These are phyloP conservation scores for Gynandropsis gynandra DNA, from an alignment of 345 rosid species.

Conservation along the genomic window DNA sequence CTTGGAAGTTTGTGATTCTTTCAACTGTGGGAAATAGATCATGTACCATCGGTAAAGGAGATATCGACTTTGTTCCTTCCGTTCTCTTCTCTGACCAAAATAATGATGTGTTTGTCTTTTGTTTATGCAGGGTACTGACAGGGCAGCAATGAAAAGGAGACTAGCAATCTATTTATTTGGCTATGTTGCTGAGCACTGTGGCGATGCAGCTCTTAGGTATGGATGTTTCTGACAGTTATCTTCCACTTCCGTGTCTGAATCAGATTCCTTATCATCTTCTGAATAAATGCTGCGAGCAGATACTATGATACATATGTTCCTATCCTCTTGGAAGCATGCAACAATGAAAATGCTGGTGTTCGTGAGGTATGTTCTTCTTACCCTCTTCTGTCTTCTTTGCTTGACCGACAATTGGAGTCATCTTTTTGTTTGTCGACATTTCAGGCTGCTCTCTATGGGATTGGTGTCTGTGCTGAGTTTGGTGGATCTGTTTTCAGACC, in stretches of 20 bases:
- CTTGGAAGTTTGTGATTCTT: too few species aligned
- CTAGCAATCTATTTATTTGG: slow-evolving; percentile 67
- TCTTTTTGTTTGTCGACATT: slow-evolving; percentile 2
- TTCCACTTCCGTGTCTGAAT: neutral
- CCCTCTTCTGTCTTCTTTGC: neutral
- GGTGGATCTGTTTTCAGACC: slow-evolving; percentile 59
- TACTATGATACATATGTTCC: slow-evolving; percentile 61
- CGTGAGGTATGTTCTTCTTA: slow-evolving; percentile 42
- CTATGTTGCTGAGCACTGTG: slow-evolving; percentile 67
- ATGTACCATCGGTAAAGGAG: too few species aligned
- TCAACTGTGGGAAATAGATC: too few species aligned
- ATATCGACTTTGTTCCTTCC: too few species aligned
- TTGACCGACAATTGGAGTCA: slow-evolving; percentile 7
- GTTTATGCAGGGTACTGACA: slow-evolving; percentile 59
- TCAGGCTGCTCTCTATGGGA: slow-evolving; percentile 68
- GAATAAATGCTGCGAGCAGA: slow-evolving; percentile 26
- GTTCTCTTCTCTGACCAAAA: too few species aligned
- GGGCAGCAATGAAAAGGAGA: slow-evolving; percentile 62
- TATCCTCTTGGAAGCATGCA: slow-evolving; percentile 62
- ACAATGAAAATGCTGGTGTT: slow-evolving; percentile 50
- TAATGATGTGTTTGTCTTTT: too few species aligned
- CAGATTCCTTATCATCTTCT: neutral
- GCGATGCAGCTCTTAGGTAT: slow-evolving; percentile 53
- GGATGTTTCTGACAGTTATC: neutral
- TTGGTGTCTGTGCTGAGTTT: slow-evolving; percentile 64